phyloP scores from a whole-genome alignment of 192 early-diverging fungal genomes.

The Umbelopsis ramanniana region DNA sequence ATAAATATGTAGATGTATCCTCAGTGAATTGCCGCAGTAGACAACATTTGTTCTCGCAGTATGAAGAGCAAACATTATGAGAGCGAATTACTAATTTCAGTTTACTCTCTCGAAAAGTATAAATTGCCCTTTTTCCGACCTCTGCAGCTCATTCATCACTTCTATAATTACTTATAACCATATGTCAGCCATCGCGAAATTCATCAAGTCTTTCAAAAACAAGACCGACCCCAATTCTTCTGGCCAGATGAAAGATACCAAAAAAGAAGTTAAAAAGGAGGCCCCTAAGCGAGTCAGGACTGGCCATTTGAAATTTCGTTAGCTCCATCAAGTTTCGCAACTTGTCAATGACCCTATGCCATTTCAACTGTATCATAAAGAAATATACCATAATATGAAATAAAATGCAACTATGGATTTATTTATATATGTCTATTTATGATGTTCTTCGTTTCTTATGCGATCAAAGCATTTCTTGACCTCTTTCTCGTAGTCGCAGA shows the following conservation, averaged over 20 bases:
- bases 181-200: background rate
- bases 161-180: background rate
- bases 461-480: background rate
- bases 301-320: background rate
- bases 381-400: background rate
- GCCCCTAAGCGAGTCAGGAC: background rate
- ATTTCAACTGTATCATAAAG: background rate
- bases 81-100: no score
- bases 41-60: no score
- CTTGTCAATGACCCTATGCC: background rate
- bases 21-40: no score
- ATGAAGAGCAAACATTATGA: no score
- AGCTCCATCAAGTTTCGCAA: background rate
- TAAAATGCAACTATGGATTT: background rate
- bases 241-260: background rate
- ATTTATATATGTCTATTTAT: background rate
- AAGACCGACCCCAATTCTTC: background rate
- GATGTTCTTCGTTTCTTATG: background rate
- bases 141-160: background rate
- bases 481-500: slow-evolving; percentile 1
- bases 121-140: background rate
- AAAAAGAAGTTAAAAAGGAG: background rate
- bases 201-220: background rate
- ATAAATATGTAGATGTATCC: no score
- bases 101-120: background rate